Conservation (phyloP, 768 basidiomycete species). For the Vararia minispora region DNA sequence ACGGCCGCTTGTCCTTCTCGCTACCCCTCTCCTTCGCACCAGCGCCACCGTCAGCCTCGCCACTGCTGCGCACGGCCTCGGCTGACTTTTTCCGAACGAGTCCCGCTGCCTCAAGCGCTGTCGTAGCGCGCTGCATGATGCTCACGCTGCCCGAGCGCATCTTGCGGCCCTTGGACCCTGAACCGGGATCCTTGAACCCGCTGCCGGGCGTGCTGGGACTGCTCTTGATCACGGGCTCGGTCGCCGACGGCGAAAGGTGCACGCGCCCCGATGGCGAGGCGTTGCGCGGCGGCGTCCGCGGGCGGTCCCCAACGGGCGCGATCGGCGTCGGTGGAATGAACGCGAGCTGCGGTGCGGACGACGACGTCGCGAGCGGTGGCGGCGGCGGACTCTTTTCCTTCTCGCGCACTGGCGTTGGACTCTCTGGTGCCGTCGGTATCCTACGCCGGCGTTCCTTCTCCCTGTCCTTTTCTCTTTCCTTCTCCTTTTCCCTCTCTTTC, state of each 20-base stretch:
- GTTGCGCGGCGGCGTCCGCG: constrained; percentile 43
- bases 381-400: constrained; percentile 12
- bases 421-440: constrained; percentile 4
- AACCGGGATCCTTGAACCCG: constrained; percentile 29
- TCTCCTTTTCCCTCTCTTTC: constrained; percentile 19
- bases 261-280: constrained; percentile 23
- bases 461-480: constrained; percentile 21
- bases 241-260: constrained; percentile 41
- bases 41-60: too few species aligned
- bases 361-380: constrained; percentile 21
- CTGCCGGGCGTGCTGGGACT: constrained; percentile 63
- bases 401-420: constrained; percentile 7
- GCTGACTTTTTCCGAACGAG: constrained; percentile 74
- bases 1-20: constrained; percentile 30
- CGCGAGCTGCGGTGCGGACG: constrained; percentile 49
- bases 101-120: constrained; percentile 77
- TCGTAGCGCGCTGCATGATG: constrained; percentile 93
- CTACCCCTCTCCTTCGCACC: constrained; percentile 31
- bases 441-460: constrained; percentile 4
- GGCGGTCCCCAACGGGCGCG: constrained; percentile 22
- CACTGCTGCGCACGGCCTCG: constrained; percentile 60
- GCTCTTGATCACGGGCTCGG: constrained; percentile 40
- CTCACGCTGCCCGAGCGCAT: constrained; percentile 80
- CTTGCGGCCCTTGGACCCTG: constrained; percentile 48
- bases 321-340: constrained; percentile 76